A percentile compares a stretch with the other conserved stretches of the same genome.
Evolutionary conservation across 331 rosid genomes (phyloP).

Genomic region (Malus hybrid): DNA sequence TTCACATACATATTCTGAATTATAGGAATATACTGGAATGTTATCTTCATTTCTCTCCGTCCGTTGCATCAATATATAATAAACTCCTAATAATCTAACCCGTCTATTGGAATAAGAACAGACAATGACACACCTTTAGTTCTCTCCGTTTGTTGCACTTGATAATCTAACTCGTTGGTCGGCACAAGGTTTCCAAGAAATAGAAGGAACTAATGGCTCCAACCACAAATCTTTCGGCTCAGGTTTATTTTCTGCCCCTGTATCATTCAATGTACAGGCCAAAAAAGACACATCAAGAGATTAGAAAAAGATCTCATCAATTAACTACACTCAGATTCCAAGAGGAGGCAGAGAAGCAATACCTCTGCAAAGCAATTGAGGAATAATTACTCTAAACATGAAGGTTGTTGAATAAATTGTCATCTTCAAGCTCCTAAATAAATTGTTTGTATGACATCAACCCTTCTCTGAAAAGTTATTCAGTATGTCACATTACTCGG

Average conservation of each 20-base stretch:
- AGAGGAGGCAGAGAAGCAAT: background rate
- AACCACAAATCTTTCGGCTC: constrained; percentile 95
- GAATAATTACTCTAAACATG: constrained; percentile 1
- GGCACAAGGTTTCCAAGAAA: constrained; percentile 91
- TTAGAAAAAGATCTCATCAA: too few species aligned
- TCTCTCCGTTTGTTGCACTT: too few species aligned
- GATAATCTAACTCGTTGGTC: constrained; percentile 30
- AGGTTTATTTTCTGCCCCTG: constrained; percentile 58
- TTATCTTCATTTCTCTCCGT: too few species aligned
- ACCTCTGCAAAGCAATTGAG: too few species aligned
- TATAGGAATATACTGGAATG: too few species aligned
- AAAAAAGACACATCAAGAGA: too few species aligned
- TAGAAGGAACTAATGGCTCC: constrained; percentile 72
- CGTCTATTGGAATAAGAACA: too few species aligned
- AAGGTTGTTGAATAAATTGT: constrained; percentile 26
- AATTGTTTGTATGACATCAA: constrained; percentile 97
- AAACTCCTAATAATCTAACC: too few species aligned
- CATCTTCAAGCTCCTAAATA: constrained; percentile 99
- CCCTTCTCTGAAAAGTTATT: constrained; percentile 65
- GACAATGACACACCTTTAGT: too few species aligned
- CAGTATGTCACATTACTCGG: constrained; percentile 1
- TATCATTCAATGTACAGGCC: background rate
- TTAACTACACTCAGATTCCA: too few species aligned
- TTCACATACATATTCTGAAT: too few species aligned
- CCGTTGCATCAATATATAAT: too few species aligned